Evolutionary conservation across 1,139 yeast genomes (phyloP), one percentile per base, ranked within the genome.

Genomic region (Yamadazyma membranifaciens): DNA sequence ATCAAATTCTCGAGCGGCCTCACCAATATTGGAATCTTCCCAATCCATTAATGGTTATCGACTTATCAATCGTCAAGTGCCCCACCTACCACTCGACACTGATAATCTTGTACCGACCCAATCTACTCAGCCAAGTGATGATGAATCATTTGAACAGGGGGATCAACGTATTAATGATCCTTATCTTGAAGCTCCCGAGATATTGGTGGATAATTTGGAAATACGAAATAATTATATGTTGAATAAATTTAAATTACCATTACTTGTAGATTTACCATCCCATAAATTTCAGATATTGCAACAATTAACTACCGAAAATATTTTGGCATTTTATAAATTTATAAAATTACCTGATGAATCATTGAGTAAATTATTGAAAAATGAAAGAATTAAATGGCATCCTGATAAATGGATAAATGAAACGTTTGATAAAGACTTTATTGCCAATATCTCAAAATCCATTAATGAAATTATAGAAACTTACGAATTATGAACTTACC

Each of bases 331-430:
- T 44, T 71, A 67, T 48, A 37, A 51, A 9, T 43, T 43, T 16
- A 56, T 68, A 10, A 41, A 39, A 16, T 20, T 40, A 2, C 46
- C 50, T 1, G 43, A 50, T 16, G 54, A 50, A 31, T 11, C 43
- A 4, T 24, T 50, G 20, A 17, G 46, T 10, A 65, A 58, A 2
- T 50, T 75, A 4, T 44, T 80, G 6, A 76, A 71, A 43, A 52
- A 48, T 26, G 88, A 82, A 51, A 52, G 88, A 44, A 56, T 81
- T 3, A 61, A 76, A 45, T 83, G 88, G 88, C 89, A 83, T 54
- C 89, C 89, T 1, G 89, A 83, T 54, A 75, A 71, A 50, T 70
- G 77, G 77, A 51, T 58, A 7, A 55, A 56, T 4, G 37, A 45
- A 36, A 34, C 41, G 35, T 37, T 58, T 36, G 59, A 57, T 40